Base-by-base conservation (phyloP, 2,329 filamentous ascomycete species). In the Cucurbitaria berberidis region DNA sequence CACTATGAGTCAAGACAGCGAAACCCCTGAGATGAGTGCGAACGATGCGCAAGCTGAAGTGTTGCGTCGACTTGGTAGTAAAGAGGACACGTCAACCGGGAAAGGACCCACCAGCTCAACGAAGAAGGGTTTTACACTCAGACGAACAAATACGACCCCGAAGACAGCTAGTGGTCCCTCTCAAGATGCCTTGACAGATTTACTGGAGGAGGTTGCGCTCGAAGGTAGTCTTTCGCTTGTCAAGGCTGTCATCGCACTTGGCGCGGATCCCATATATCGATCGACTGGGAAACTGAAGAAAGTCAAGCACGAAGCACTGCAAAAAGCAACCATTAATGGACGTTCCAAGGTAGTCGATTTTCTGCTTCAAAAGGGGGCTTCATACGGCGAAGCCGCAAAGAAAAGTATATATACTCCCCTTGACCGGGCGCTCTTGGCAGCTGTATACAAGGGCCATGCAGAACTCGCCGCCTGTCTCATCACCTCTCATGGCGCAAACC, bases 371-470 rank as follows among this genome's bases (percentile, higher is more conserved):
- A 61, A 59, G 18, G 59, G 59, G 7, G 57, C 61, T 11, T 57
- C 35, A 4, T 62, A 62, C 35, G 55, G 59, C 5, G 57, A 64
- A 5, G 44, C 51, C n/a, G 51, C 50, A 2, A 48, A 59, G 8
- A 62, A 56, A 45, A 39, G 43, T 10, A 43, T 21, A 9, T 55
- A 45, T 11, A 62, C 48, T 10, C 55, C 61, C 11, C 46, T 47
- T 15, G 61, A 64, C 39, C 52, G 58, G 8, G 50, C 46, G 5
- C 49, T 64, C 7, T 21, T 64, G 9, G 57, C 52, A 3, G 59
- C 61, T 35, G 53, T 50, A 24, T 64, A 64, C 36, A 64, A 60
- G 26, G 51, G 55, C 9, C 55, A 64, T 9, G 52, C 47, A 41
- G 57, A 64, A 34, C 59, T 62, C 8, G 49, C 39, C 18, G 46